Percentiles rank a stretch among this genome's conserved stretches.
Conservation (phyloP, 805 yeast genomes). For the Kuraishia borneana region DNA sequence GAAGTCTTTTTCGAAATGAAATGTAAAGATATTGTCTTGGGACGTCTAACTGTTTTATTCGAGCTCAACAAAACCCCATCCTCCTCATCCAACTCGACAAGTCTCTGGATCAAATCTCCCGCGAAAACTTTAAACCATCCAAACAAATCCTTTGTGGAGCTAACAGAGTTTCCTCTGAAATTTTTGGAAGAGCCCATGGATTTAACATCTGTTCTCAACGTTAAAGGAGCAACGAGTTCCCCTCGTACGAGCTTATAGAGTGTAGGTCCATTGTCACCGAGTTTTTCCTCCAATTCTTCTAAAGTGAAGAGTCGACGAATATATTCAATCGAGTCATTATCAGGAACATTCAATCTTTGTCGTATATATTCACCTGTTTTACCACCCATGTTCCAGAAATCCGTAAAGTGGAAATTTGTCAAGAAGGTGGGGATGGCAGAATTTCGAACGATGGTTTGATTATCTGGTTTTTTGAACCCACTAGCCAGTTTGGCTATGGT, state of each 20-base stretch:
- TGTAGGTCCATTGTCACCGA: slow-evolving; percentile 36
- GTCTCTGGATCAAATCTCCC: slow-evolving; percentile 63
- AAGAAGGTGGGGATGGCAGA: slow-evolving; percentile 40
- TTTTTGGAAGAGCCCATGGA: slow-evolving; percentile 88
- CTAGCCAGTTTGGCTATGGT: slow-evolving; percentile 81
- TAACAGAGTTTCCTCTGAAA: slow-evolving; percentile 47
- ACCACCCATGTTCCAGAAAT: slow-evolving; percentile 90
- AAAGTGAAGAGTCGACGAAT: slow-evolving; percentile 39
- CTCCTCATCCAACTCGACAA: slow-evolving; percentile 70
- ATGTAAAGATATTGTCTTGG: slow-evolving; percentile 40
- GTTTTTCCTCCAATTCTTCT: slow-evolving; percentile 19
- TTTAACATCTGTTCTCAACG: slow-evolving; percentile 51
- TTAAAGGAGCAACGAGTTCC: slow-evolving; percentile 37
- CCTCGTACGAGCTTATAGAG: slow-evolving; percentile 58
- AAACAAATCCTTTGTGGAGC: slow-evolving; percentile 39
- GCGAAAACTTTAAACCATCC: slow-evolving; percentile 80
- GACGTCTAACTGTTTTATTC: slow-evolving; percentile 27
- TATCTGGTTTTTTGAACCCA: slow-evolving; percentile 74
- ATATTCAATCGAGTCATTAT: slow-evolving; percentile 31
- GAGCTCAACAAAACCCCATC: slow-evolving; percentile 10
- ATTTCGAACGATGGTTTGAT: slow-evolving; percentile 65
- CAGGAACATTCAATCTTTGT: slow-evolving; percentile 38
- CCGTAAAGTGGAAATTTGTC: slow-evolving; percentile 49
- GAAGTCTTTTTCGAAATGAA: slow-evolving; percentile 13
- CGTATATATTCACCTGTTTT: slow-evolving; percentile 58